Percentiles rank a stretch among this genome's conserved stretches.
These are phyloP conservation scores for Apocynum venetum DNA, from an alignment of 257 asterid species.

Conservation along the genomic window DNA sequence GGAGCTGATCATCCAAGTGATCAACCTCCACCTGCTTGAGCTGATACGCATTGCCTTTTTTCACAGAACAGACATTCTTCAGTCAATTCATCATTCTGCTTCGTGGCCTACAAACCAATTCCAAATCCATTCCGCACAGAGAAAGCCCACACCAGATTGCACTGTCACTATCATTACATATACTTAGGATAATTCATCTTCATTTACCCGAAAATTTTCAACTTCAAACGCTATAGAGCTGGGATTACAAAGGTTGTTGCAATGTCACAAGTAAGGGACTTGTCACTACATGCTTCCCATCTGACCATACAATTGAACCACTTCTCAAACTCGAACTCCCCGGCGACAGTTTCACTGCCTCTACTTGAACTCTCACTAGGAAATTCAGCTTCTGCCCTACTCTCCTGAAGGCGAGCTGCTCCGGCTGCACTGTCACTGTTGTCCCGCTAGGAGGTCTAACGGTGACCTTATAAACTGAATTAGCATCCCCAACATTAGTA, in stretches of 20 bases:
- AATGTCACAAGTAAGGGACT: conserved; percentile 75
- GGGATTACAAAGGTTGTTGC: conserved; percentile 60
- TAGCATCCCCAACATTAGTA: conserved; percentile 68
- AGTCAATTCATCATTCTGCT: not conserved
- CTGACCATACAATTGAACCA: conserved; percentile 78
- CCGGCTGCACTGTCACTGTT: conserved; percentile 67
- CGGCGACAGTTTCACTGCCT: conserved; percentile 50
- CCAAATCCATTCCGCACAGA: not conserved
- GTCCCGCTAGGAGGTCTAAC: conserved; percentile 45
- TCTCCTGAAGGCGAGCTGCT: conserved; percentile 59
- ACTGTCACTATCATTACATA: conserved; percentile 3
- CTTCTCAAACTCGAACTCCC: conserved; percentile 65
- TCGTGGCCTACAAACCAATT: not conserved
- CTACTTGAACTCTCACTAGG: conserved; percentile 57
- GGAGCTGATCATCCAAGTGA: not conserved
- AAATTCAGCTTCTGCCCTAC: conserved; percentile 78
- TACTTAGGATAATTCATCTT: not conserved
- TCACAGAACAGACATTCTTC: conserved; percentile 10
- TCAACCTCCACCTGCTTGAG: not conserved
- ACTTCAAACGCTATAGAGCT: not conserved
- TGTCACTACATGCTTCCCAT: conserved; percentile 62
- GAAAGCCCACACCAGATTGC: not conserved
- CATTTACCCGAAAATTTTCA: not conserved
- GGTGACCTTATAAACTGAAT: conserved; percentile 47
- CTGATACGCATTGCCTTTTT: not conserved